These are phyloP conservation scores for Rusavskia elegans DNA, from an alignment of 495 filamentous ascomycete species.

Conservation along the genomic window DNA sequence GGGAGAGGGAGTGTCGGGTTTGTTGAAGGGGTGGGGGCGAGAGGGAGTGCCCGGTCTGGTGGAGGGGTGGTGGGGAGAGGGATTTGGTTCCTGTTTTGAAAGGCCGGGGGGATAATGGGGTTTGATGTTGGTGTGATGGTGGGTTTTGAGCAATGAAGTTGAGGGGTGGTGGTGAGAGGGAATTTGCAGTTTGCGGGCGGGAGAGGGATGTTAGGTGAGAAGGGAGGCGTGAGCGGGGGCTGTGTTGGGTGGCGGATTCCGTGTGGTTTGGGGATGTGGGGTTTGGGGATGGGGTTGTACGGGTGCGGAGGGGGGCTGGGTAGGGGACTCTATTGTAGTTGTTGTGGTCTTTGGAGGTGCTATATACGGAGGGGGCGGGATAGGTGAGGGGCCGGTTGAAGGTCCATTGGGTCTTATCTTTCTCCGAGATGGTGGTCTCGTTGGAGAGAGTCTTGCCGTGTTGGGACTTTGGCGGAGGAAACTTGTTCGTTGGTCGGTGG, in stretches of 20 bases:
- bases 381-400: not conserved
- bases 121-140: not conserved
- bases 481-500: not conserved
- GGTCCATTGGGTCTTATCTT: not conserved
- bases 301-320: constrained; percentile 8
- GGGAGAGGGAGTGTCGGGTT: not conserved
- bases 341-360: not conserved
- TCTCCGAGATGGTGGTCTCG: not conserved
- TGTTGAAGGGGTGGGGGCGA: not conserved
- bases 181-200: not conserved
- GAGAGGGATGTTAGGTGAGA: constrained; percentile 1
- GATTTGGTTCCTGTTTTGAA: not conserved
- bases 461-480: not conserved
- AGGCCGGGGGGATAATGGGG: not conserved
- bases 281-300: constrained; percentile 1
- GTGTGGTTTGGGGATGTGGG: not conserved
- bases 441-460: constrained; percentile 5
- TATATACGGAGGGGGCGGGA: not conserved
- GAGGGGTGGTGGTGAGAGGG: not conserved
- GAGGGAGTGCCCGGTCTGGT: not conserved
- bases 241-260: not conserved
- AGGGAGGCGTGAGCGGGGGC: not conserved
- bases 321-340: constrained; percentile 4
- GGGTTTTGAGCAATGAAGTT: not conserved
- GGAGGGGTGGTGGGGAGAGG: not conserved